Evolutionary conservation across 2,329 filamentous ascomycete species (phyloP).

Genomic region (Daldinia sp.): DNA sequence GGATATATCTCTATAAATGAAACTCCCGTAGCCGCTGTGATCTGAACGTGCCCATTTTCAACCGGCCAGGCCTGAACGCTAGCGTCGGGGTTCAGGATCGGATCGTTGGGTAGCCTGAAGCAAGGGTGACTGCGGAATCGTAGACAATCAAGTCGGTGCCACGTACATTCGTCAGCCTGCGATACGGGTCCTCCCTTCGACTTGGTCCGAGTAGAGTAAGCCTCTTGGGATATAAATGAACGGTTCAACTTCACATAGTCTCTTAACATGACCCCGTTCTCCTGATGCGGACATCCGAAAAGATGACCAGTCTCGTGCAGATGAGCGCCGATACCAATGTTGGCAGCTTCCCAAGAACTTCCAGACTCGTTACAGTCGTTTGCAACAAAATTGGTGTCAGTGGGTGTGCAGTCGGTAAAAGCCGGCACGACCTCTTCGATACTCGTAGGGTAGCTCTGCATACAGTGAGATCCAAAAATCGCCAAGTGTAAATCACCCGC

Average conservation of each 20-base stretch:
- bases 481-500: constrained; percentile 80
- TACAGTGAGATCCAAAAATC: constrained; percentile 89
- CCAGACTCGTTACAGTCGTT: constrained; percentile 89
- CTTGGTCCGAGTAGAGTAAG: constrained; percentile 87
- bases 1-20: constrained; percentile 84
- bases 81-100: constrained; percentile 68
- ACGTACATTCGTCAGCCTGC: constrained; percentile 83
- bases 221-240: constrained; percentile 81
- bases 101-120: constrained; percentile 84
- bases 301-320: constrained; percentile 90
- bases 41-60: constrained; percentile 76
- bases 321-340: constrained; percentile 92
- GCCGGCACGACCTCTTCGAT: constrained; percentile 91
- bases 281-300: constrained; percentile 89
- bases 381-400: constrained; percentile 79
- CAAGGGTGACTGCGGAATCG: constrained; percentile 91
- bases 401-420: constrained; percentile 89
- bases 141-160: constrained; percentile 89
- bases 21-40: constrained; percentile 82
- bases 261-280: constrained; percentile 88
- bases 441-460: constrained; percentile 89
- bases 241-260: constrained; percentile 88
- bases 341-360: constrained; percentile 94
- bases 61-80: constrained; percentile 88
- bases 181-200: constrained; percentile 79